Evolutionary conservation across 208 protist genomes (phyloP).

Genomic region (Porcisia deanei): DNA sequence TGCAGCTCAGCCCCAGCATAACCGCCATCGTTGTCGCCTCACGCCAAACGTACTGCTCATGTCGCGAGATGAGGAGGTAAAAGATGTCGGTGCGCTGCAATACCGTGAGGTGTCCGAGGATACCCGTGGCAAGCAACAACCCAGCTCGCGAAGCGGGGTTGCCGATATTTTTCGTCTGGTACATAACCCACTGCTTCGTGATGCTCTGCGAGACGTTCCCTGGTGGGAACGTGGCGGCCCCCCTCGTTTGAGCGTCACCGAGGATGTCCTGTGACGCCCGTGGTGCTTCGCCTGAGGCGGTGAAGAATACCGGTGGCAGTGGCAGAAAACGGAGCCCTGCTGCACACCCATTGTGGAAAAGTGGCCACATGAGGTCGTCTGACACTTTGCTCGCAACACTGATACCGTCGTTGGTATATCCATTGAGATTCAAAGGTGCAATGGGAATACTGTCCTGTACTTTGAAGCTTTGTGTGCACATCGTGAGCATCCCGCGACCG

Average conservation of each 20-base stretch:
- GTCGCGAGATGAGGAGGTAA: conserved; percentile 69
- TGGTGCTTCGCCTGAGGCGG: background rate
- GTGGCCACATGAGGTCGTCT: conserved; percentile 70
- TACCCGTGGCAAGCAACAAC: conserved; percentile 72
- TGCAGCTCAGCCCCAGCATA: conserved; percentile 86
- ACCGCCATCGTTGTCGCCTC: conserved; percentile 83
- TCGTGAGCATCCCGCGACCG: conserved; percentile 82
- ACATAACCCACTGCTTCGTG: conserved; percentile 85
- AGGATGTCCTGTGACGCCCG: background rate
- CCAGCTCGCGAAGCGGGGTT: conserved; percentile 65
- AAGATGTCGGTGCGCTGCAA: conserved; percentile 90
- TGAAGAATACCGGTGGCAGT: conserved; percentile 27
- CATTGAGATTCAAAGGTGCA: conserved; percentile 64
- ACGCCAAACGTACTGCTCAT: conserved; percentile 62
- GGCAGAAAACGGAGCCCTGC: conserved; percentile 82
- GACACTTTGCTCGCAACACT: conserved; percentile 54
- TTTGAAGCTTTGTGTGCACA: conserved; percentile 82
- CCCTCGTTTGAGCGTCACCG: background rate
- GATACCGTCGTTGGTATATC: conserved; percentile 70
- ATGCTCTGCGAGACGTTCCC: conserved; percentile 35
- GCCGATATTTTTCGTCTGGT: conserved; percentile 77
- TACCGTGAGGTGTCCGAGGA: conserved; percentile 74
- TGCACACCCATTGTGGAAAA: conserved; percentile 87
- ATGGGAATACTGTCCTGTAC: conserved; percentile 82
- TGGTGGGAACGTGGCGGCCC: background rate